Percentiles rank a stretch among this genome's conserved stretches.
Evolutionary conservation across 371 early-diverging fungal genomes (phyloP).

Genomic region (Blakeslea trispora): DNA sequence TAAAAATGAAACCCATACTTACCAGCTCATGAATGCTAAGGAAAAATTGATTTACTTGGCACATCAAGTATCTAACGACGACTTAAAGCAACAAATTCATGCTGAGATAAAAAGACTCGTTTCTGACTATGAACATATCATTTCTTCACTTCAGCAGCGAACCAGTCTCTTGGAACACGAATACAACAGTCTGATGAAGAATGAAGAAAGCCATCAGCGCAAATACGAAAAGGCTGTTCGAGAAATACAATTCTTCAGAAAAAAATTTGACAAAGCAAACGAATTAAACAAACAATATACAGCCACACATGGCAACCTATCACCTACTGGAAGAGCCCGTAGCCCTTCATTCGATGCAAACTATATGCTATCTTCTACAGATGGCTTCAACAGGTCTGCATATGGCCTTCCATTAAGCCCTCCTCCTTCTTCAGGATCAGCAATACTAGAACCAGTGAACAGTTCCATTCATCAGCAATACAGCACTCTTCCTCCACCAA

Average conservation of each 20-base stretch:
- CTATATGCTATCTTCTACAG: conserved; percentile 3
- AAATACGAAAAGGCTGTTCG: conserved; percentile 53
- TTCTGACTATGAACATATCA: conserved; percentile 35
- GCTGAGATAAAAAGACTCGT: conserved; percentile 30
- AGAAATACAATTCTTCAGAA: conserved; percentile 51
- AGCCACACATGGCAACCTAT: conserved; percentile 6
- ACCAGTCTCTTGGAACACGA: conserved; percentile 39
- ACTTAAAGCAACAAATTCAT: conserved; percentile 31
- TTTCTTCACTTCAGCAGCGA: conserved; percentile 38
- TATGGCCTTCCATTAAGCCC: conserved; percentile 27
- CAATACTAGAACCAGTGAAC: conserved; percentile 1
- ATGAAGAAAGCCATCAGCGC: conserved; percentile 25
- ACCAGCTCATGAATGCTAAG: conserved; percentile 10
- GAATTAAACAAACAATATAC: conserved; percentile 25
- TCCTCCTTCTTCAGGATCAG: conserved; percentile 26
- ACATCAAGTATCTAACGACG: conserved; percentile 20
- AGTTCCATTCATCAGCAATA: background rate
- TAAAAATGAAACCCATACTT: background rate
- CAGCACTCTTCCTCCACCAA: conserved; percentile 19
- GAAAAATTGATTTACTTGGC: conserved; percentile 16
- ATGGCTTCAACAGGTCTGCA: background rate
- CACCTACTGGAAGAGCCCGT: conserved; percentile 15
- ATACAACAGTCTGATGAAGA: conserved; percentile 27
- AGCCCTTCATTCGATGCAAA: conserved; percentile 35
- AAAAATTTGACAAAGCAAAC: conserved; percentile 33